Evolutionary conservation across 306 rosid genomes (phyloP), one percentile per base, ranked within the genome.

Genomic region (Cucurbita pepo): DNA sequence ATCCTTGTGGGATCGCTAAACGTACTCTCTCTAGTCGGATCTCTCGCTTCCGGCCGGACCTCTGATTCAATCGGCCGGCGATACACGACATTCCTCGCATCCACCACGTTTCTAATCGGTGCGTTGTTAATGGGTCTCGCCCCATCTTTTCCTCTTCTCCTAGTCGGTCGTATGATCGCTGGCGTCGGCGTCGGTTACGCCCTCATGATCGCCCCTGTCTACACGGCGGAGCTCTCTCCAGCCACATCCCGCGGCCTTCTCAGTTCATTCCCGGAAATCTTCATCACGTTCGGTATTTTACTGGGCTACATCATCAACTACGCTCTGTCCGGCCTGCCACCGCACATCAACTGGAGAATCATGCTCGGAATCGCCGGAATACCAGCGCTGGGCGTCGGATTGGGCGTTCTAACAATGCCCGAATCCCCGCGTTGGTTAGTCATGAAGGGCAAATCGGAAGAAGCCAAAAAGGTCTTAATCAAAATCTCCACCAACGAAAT

Each of bases 351-450:
- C 72, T 92, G 97, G 97, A 82, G 97, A 21, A 51, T 92, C 7
- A 92, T 92, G 97, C 88, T 92, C 7, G 90, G 96, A 30, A 58
- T 92, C 15, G 86, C 97, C 8, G 85, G 85, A 1, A 3, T 86
- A 0, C 96, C 97, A 0, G 83, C 96, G 3, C 15, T 86, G 15
- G 81, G 76, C 0, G 83, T 92, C 2, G 87, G 86, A 3, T 43
- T 89, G 1, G 89, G 90, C 4, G 87, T 85, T 9, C 45, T 92
- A 5, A 78, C 82, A 21, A 88, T 92, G 97, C 97, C 97, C 0
- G 97, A 92, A 40, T 92, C 96, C 0, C 96, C 96, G 0, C 82
- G 92, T 0, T 92, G 97, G 97, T 82, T 92, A 1, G 81, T 81
- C 11, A 77, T 89, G 82, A 88, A 89, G 58, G 97, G 96, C 1